These are phyloP conservation scores for Cryphonectria radicalis DNA, from an alignment of 2,329 filamentous ascomycete species.

Conservation along the genomic window DNA sequence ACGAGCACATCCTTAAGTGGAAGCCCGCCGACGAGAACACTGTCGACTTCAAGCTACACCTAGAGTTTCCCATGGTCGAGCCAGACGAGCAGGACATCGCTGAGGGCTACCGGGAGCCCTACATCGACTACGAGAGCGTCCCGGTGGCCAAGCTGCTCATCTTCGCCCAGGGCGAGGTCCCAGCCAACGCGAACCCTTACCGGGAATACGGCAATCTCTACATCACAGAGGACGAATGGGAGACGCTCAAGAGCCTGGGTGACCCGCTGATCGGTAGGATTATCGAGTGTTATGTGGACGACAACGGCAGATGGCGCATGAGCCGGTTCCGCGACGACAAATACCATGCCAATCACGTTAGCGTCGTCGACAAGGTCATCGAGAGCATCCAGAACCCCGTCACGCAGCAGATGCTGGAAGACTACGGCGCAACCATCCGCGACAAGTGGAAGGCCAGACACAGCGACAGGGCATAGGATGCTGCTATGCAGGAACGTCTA, in stretches of 20 bases:
- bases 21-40: constrained; percentile 96
- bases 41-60: constrained; percentile 82
- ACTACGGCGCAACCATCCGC: constrained; percentile 71
- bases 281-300: constrained; percentile 86
- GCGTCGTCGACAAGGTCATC: constrained; percentile 82
- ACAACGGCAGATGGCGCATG: constrained; percentile 77
- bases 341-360: constrained; percentile 84
- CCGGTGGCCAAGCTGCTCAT: constrained; percentile 76
- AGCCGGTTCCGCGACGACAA: constrained; percentile 94
- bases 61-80: constrained; percentile 75
- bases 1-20: constrained; percentile 95
- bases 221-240: constrained; percentile 81
- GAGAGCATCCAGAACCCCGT: constrained; percentile 89
- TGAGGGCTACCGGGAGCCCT: constrained; percentile 66
- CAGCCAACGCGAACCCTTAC: constrained; percentile 55
- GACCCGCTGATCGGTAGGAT: constrained; percentile 85
- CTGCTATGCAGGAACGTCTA: not conserved
- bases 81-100: constrained; percentile 70
- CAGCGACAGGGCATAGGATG: constrained; percentile 27
- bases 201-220: constrained; percentile 68
- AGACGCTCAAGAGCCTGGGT: constrained; percentile 71
- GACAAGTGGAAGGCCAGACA: constrained; percentile 76
- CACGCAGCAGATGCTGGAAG: constrained; percentile 78
- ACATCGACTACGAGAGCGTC: constrained; percentile 77
- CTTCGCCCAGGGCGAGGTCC: constrained; percentile 60